Conservation (phyloP, 345 rosid genomes). For the Turritis glabra region DNA sequence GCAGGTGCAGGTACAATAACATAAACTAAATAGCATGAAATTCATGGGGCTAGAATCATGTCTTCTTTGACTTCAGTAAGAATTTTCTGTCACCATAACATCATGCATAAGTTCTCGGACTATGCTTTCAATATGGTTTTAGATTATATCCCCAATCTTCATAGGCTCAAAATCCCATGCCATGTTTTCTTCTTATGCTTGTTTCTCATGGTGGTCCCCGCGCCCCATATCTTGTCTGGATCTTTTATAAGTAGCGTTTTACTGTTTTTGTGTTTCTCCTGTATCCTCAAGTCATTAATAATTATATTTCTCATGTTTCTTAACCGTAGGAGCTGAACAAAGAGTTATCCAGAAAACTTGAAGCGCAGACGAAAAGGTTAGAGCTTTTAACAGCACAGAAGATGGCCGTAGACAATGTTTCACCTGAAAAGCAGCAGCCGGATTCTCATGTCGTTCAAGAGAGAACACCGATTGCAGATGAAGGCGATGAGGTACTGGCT, state of each 20-base stretch:
- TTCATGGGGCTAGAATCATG: background rate
- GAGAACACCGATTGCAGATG: slow-evolving; percentile 76
- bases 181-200: background rate
- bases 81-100: slow-evolving; percentile 7
- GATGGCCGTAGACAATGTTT: slow-evolving; percentile 57
- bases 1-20: slow-evolving; percentile 64
- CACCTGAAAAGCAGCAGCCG: slow-evolving; percentile 50
- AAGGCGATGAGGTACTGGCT: slow-evolving; percentile 91
- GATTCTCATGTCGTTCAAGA: slow-evolving; percentile 56
- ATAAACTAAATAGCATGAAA: background rate
- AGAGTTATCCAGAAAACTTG: slow-evolving; percentile 84
- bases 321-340: slow-evolving; percentile 74
- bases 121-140: background rate
- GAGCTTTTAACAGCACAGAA: slow-evolving; percentile 87
- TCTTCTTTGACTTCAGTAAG: background rate
- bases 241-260: background rate
- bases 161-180: background rate
- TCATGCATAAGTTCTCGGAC: background rate
- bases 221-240: background rate
- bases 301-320: slow-evolving; percentile 7
- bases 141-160: background rate
- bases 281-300: background rate
- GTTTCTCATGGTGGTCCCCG: background rate
- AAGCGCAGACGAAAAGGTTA: slow-evolving; percentile 89
- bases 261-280: background rate